Evolutionary conservation across 2,329 filamentous ascomycete genomes (phyloP), one percentile per base, ranked within the genome.

Genomic region (Trichoderma brevicompactum): DNA sequence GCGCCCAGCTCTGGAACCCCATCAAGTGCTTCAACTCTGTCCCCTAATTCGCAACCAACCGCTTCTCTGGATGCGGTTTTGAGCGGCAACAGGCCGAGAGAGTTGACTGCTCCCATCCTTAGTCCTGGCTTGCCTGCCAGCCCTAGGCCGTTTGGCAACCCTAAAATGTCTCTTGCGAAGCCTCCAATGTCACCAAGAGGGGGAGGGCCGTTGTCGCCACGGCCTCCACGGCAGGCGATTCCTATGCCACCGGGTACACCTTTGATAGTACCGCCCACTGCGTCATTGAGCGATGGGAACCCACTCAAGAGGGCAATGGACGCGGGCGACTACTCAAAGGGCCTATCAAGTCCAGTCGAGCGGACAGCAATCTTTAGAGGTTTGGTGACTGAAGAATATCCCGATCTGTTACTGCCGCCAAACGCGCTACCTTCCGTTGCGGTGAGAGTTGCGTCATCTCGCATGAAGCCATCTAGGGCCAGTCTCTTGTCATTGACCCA

Each of bases 391-490:
- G 92, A 97, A 0, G 91, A 96, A 69, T 94, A 93, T 74, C 93
- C 94, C 0, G 91, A 92, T 68, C 83, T 98, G 7, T 79, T 98
- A 23, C 82, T 99, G 2, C 89, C 93, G 9, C 94, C 95, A 0
- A 96, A 96, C 74, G 93, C 94, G 6, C 82, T 99, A 7, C 91
- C 92, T 3, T 92, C 92, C 1, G 90, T 99, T 64, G 87, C 91
- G 68, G 88, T 97, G 54, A 92, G 87, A 74, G 94, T 97, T 4
- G 92, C 93, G 3, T 98, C 95, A 5, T 98, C 95, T 23, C 89
- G 95, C n/a, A 88, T 99, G 82, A 93, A 92, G 74, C 95, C 94
- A 13, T 97, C 94, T 0, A 85, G 94, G 68, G 88, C 92, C 43
- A 97, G 94, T 74, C 86, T 95, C 70, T 81, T 97, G 72, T 91